Percentiles rank a stretch among this genome's conserved stretches.
Conservation (phyloP, 1,139 yeast genomes). For the Taphrina confusa region DNA sequence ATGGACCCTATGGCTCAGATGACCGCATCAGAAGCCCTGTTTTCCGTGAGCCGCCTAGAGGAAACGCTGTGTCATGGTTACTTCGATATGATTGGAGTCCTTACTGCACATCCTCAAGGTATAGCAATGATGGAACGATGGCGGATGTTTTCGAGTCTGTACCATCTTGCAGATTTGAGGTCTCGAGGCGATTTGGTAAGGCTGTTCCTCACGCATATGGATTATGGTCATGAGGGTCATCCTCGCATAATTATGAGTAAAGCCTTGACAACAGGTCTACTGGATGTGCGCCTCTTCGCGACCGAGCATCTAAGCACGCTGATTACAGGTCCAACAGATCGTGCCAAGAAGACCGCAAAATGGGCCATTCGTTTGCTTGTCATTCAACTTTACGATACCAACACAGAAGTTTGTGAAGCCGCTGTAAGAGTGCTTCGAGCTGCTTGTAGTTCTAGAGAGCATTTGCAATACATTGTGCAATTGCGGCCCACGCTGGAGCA, state of each 20-base stretch:
- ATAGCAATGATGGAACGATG: slow-evolving; percentile 69
- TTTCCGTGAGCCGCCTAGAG: slow-evolving; percentile 61
- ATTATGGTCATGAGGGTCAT: slow-evolving; percentile 65
- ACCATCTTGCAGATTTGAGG: slow-evolving; percentile 63
- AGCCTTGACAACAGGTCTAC: slow-evolving; percentile 61
- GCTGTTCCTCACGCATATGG: slow-evolving; percentile 61
- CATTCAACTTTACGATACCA: slow-evolving; percentile 69
- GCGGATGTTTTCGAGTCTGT: slow-evolving; percentile 79
- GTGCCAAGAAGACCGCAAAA: slow-evolving; percentile 42
- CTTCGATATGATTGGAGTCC: slow-evolving; percentile 70
- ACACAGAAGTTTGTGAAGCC: slow-evolving; percentile 58
- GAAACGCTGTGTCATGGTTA: slow-evolving; percentile 75
- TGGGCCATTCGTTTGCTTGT: slow-evolving; percentile 59
- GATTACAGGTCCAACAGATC: slow-evolving; percentile 39
- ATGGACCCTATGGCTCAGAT: slow-evolving; percentile 76
- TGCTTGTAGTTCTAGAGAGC: slow-evolving; percentile 50
- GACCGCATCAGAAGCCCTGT: slow-evolving; percentile 69
- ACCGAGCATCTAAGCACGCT: slow-evolving; percentile 57
- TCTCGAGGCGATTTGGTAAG: slow-evolving; percentile 63
- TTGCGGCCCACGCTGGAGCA: slow-evolving; percentile 54
- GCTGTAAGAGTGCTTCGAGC: slow-evolving; percentile 58
- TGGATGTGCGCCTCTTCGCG: slow-evolving; percentile 57
- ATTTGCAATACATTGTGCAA: slow-evolving; percentile 52
- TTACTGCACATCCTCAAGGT: slow-evolving; percentile 64
- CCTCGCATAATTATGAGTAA: slow-evolving; percentile 66